phyloP scores from a whole-genome alignment of 371 early-diverging fungal genomes.

The Catenaria anguillulae region DNA sequence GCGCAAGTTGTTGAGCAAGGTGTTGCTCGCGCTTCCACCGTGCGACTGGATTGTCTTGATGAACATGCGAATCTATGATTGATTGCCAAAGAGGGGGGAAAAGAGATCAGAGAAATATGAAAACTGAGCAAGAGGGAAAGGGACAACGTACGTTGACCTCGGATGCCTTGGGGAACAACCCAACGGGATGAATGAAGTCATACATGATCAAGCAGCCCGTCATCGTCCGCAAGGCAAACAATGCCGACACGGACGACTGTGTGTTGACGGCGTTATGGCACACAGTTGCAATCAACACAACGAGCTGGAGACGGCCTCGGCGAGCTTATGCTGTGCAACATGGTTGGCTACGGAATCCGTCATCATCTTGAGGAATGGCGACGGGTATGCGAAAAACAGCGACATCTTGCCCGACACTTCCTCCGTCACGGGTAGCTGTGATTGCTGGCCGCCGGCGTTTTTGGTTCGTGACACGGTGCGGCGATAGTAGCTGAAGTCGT shows the following conservation, averaged over 20 bases:
- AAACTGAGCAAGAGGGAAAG: no score
- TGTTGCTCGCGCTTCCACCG: slow-evolving; percentile 32
- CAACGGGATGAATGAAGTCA: slow-evolving; percentile 69
- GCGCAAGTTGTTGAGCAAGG: slow-evolving; percentile 54
- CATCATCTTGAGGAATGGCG: slow-evolving; percentile 74
- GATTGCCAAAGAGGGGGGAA: neutral
- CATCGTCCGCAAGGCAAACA: slow-evolving; percentile 64
- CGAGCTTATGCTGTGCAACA: slow-evolving; percentile 24
- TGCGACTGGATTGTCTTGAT: slow-evolving; percentile 53
- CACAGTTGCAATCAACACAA: slow-evolving; percentile 46
- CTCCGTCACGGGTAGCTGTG: slow-evolving; percentile 53
- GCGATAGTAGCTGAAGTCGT: slow-evolving; percentile 92
- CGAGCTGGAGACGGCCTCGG: slow-evolving; percentile 40
- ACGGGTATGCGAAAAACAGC: slow-evolving; percentile 85
- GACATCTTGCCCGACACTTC: slow-evolving; percentile 83
- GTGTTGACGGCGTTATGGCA: slow-evolving; percentile 52
- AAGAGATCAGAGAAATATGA: no score
- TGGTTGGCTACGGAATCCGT: slow-evolving; percentile 54
- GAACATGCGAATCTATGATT: slow-evolving; percentile 35
- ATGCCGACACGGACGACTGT: slow-evolving; percentile 27
- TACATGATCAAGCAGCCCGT: slow-evolving; percentile 73
- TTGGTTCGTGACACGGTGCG: slow-evolving; percentile 66
- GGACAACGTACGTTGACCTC: slow-evolving; percentile 65
- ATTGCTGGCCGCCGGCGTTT: slow-evolving; percentile 17
- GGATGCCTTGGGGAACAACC: slow-evolving; percentile 57